These are phyloP conservation scores for Echium plantagineum DNA, from an alignment of 257 asterid genomes.

Conservation along the genomic window DNA sequence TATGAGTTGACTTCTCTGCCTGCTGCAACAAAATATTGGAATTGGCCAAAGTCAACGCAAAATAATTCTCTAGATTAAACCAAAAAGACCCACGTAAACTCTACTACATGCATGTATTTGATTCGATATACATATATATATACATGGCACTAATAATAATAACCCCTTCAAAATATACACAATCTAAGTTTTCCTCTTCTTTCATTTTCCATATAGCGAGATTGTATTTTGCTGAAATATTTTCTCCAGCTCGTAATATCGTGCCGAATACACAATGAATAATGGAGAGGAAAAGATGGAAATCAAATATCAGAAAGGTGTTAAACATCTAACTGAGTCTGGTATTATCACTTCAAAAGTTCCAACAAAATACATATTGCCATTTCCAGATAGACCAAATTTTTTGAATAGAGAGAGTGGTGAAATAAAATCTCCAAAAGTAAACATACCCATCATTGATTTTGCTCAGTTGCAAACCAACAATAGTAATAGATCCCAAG, in stretches of 20 bases:
- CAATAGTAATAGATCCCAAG: slow-evolving; percentile 14
- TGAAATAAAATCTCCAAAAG: no score
- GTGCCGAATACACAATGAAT: neutral
- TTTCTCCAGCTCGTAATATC: neutral
- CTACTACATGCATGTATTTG: neutral
- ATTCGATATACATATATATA: no score
- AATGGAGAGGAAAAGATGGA: neutral
- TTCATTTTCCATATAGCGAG: no score
- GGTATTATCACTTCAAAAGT: slow-evolving; percentile 10
- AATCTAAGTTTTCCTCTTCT: no score
- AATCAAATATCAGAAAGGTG: slow-evolving; percentile 19
- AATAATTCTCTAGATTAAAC: neutral
- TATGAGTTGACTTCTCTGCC: neutral
- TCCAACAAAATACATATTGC: slow-evolving; percentile 23
- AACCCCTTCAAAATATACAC: neutral
- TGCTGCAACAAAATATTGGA: neutral
- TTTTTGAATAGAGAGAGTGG: neutral
- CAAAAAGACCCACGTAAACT: neutral
- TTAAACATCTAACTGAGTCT: slow-evolving; percentile 16
- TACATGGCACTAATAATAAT: neutral
- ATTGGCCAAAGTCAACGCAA: neutral
- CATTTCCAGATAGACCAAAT: slow-evolving; percentile 19
- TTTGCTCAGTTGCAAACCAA: slow-evolving; percentile 20
- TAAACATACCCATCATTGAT: slow-evolving; percentile 25
- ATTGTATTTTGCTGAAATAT: neutral